Conservation (phyloP, 2,329 filamentous ascomycete genomes). For the Colletotrichum tanaceti region DNA sequence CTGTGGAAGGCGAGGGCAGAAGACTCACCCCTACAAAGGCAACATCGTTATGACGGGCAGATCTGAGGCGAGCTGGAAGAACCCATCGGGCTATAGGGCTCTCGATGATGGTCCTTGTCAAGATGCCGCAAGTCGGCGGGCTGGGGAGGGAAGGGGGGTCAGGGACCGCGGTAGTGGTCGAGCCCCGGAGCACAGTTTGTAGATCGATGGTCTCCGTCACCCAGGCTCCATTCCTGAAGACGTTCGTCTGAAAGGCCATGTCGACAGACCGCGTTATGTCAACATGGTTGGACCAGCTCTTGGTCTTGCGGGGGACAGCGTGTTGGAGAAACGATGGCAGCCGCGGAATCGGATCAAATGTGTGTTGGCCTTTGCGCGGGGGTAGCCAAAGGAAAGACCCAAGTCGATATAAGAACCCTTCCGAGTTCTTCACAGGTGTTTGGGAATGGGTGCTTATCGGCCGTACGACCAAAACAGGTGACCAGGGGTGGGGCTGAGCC, state of each 20-base stretch:
- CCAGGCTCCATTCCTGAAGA: constrained; percentile 67
- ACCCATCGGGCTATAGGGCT: constrained; percentile 83
- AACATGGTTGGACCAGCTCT: constrained; percentile 26
- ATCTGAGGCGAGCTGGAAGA: constrained; percentile 81
- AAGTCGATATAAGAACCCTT: constrained; percentile 6
- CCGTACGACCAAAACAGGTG: constrained; percentile 20
- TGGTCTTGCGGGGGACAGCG: background rate
- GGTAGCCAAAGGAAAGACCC: background rate
- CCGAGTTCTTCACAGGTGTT: background rate
- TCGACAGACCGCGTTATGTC: constrained; percentile 21
- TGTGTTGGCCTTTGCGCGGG: background rate
- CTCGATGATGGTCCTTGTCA: constrained; percentile 81
- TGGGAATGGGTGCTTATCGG: constrained; percentile 15
- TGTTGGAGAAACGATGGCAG: background rate
- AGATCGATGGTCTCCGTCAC: constrained; percentile 64
- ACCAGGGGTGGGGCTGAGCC: background rate
- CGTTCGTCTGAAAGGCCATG: constrained; percentile 61
- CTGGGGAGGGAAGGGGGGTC: constrained; percentile 47
- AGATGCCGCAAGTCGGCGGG: constrained; percentile 72
- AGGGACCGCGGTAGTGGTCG: constrained; percentile 45
- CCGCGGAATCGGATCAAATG: constrained; percentile 1
- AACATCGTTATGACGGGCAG: constrained; percentile 79
- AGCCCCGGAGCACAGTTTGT: constrained; percentile 55
- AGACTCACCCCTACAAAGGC: constrained; percentile 81
- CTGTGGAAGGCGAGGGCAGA: constrained; percentile 16